Percentiles rank a stretch among this genome's conserved stretches.
These are phyloP conservation scores for Lathyrus oleraceus DNA, from an alignment of 306 rosid species.

Conservation along the genomic window DNA sequence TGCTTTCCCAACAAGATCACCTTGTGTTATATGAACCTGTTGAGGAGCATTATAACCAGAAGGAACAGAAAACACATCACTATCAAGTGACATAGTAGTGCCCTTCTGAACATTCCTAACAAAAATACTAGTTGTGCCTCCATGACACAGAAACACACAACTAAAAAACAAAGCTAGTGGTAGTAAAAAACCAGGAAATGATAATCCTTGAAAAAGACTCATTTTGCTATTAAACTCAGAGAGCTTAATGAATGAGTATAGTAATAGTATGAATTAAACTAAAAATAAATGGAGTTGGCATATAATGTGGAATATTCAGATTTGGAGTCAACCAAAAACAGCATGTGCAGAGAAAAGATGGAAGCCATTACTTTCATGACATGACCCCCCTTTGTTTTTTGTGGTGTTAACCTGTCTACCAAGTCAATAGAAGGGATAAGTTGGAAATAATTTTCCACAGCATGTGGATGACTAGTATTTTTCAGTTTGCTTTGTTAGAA, in stretches of 20 bases:
- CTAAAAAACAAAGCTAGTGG: conserved; percentile 34
- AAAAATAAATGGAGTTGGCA: not conserved
- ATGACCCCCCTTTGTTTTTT: not conserved
- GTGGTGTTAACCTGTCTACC: not conserved
- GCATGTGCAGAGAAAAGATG: not conserved
- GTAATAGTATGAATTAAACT: not conserved
- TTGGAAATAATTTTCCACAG: not conserved
- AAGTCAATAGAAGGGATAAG: not conserved
- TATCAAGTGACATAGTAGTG: conserved; percentile 51
- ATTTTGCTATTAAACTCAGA: not conserved
- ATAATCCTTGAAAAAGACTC: conserved; percentile 32
- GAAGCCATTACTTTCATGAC: not conserved
- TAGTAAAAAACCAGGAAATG: conserved; percentile 12
- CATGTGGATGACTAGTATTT: not conserved
- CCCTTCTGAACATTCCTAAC: conserved; percentile 42
- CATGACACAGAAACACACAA: conserved; percentile 45
- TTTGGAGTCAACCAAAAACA: not conserved
- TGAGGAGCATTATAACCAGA: conserved; percentile 76
- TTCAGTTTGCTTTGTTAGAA: too few relatives aligned
- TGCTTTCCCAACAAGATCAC: conserved; percentile 69
- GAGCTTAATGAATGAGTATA: not conserved
- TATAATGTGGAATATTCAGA: conserved; percentile 1
- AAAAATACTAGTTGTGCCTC: conserved; percentile 54
- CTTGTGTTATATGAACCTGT: conserved; percentile 95
- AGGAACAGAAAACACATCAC: conserved; percentile 65